Evolutionary conservation across 129 eudicot genomes (phyloP).

Genomic region (Pseudognaphalium luteoalbum): DNA sequence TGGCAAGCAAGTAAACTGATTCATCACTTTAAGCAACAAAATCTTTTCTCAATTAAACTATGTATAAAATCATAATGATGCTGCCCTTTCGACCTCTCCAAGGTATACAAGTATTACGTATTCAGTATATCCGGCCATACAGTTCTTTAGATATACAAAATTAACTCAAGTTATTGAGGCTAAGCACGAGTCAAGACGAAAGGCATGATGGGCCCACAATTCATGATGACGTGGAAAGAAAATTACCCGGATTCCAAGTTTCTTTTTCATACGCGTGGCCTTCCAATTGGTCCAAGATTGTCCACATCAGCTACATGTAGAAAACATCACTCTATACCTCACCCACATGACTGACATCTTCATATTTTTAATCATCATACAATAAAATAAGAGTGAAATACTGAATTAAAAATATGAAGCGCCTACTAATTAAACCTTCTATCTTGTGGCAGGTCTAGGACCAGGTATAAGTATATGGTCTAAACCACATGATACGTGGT

Average conservation of each 20-base stretch:
- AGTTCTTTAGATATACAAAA: background rate
- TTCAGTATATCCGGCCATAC: background rate
- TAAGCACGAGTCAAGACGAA: conserved; percentile 2
- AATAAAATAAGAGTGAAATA: conserved; percentile 13
- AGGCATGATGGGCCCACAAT: conserved; percentile 16
- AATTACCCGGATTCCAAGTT: conserved; percentile 4
- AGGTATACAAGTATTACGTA: conserved; percentile 1
- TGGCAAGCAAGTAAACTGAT: background rate
- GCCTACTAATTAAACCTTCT: background rate
- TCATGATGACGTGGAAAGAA: conserved; percentile 25
- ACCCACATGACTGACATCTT: conserved; percentile 23
- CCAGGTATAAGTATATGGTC: conserved; percentile 26
- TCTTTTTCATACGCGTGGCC: background rate
- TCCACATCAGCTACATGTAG: conserved; percentile 26
- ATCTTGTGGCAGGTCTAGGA: conserved; percentile 27
- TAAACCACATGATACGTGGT: conserved; percentile 13
- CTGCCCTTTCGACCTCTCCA: conserved; percentile 14
- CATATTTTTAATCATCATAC: conserved; percentile 15
- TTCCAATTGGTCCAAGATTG: background rate
- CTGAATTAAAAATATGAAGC: background rate
- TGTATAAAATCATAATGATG: background rate
- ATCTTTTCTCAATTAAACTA: background rate
- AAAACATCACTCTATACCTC: conserved; percentile 25
- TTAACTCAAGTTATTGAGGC: conserved; percentile 3
- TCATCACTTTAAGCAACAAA: background rate